A percentile compares a stretch with the other conserved stretches of the same genome.
phyloP scores from a whole-genome alignment of 202 grass and related monocot genomes.

The Cymbopogon flexuosus region DNA sequence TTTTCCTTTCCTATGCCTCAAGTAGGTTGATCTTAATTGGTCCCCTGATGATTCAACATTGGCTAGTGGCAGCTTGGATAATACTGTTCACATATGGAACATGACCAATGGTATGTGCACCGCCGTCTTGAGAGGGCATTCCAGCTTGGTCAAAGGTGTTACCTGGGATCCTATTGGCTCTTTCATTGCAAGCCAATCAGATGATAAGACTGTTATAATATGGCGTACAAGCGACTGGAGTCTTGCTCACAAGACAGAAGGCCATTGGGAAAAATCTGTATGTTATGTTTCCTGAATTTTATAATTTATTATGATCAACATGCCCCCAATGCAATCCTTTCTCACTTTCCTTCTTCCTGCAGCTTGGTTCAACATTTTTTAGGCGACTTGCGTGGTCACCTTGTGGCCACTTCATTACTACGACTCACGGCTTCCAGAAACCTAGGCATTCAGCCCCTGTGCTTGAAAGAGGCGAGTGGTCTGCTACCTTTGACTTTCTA shows the following conservation, averaged over 20 bases:
- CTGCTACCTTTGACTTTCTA: slow-evolving; percentile 97
- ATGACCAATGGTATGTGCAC: slow-evolving; percentile 87
- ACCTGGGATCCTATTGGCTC: slow-evolving; percentile 99
- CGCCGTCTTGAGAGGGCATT: slow-evolving; percentile 85
- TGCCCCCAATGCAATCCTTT: slow-evolving; percentile 12
- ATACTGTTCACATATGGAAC: slow-evolving; percentile 95
- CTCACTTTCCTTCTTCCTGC: slow-evolving; percentile 31
- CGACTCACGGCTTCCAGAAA: slow-evolving; percentile 98
- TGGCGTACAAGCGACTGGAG: slow-evolving; percentile 98
- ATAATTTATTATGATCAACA: slow-evolving; percentile 16
- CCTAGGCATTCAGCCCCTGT: slow-evolving; percentile 96
- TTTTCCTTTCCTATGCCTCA: slow-evolving; percentile 38
- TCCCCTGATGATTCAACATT: slow-evolving; percentile 88
- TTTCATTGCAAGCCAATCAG: slow-evolving; percentile 92
- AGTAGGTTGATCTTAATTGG: slow-evolving; percentile 99
- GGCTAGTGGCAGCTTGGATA: slow-evolving; percentile 89
- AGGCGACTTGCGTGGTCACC: slow-evolving; percentile 91
- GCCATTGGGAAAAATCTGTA: slow-evolving; percentile 97
- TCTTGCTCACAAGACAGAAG: slow-evolving; percentile 88
- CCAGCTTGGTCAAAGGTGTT: slow-evolving; percentile 95
- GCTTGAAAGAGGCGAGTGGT: slow-evolving; percentile 90
- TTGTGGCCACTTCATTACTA: slow-evolving; percentile 97
- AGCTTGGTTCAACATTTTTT: slow-evolving; percentile 99
- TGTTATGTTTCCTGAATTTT: slow-evolving; percentile 34
- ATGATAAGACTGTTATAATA: slow-evolving; percentile 94